Evolutionary conservation across 2,329 filamentous ascomycete genomes (phyloP), one percentile per base, ranked within the genome.

Genomic region (Diaporthe ampelina): DNA sequence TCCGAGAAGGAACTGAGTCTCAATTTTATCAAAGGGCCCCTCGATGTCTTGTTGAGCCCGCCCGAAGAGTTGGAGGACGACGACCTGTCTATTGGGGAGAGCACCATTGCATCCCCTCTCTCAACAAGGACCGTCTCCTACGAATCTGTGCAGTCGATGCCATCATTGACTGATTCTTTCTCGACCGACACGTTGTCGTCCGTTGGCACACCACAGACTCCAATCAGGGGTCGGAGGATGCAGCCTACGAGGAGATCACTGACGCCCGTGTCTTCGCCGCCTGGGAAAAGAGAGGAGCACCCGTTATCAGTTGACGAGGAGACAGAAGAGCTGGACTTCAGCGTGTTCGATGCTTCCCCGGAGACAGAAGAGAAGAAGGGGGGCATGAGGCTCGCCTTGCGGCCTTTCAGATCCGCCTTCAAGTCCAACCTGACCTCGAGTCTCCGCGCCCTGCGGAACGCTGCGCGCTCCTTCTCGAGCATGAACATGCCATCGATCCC

Each of bases 381-480:
- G 15, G 72, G 70, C 19, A 61, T 48, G 58, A 74, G 80, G 54
- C 43, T 40, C 9, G 79, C 80, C 4, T 80, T 88, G 75, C 86
- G 83, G 67, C 89, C 89, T 2, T 83, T 91, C 48, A 85, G 86
- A 74, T 87, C 87, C 48, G 91, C 88, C 9, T 93, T 93, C 84
- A 93, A 92, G 81, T 93, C 91, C 4, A 93, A 93, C 78, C 81
- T 93, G 50, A 93, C 91, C 8, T 91, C 91, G 9, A 93, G 91
- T 13, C 83, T 93, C 61, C 88, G 90, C 26, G 91, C 91, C 45
- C 81, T 93, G 73, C 88, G 90, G 75, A 91, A 89, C 48, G 91
- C 91, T 1, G 91, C 91, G 67, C 89, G 88, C 75, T 91, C 91
- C 10, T 88, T 93, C 73, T 92, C 91, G 4, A 86, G 81, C 76